Percentiles rank a stretch among this genome's conserved stretches.
Evolutionary conservation across 2,329 filamentous ascomycete genomes (phyloP).

Genomic region (Seiridium unicorne): DNA sequence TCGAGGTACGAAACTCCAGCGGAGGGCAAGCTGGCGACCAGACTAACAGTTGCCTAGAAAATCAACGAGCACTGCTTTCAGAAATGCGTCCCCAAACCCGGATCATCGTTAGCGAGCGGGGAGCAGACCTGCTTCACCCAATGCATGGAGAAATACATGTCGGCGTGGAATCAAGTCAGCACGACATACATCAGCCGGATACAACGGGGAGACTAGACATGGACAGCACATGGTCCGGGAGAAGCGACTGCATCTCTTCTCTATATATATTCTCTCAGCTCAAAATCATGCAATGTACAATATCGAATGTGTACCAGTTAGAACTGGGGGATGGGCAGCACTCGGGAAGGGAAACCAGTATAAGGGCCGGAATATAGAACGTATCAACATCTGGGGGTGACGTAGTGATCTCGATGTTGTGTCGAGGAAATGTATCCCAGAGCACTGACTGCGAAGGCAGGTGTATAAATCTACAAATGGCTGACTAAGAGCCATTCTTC

Average conservation of each 20-base stretch:
- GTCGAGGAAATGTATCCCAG: too few species aligned
- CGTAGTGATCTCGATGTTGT: too few species aligned
- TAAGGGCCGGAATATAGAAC: not conserved
- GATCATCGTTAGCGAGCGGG: conserved; percentile 61
- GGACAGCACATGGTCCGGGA: not conserved
- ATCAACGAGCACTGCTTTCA: conserved; percentile 81
- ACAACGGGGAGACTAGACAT: conserved; percentile 47
- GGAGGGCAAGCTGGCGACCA: not conserved
- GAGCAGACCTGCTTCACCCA: conserved; percentile 70
- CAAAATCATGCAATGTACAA: not conserved
- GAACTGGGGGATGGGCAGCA: not conserved
- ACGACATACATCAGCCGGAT: conserved; percentile 63
- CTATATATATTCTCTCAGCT: not conserved
- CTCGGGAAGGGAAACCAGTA: not conserved
- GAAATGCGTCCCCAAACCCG: conserved; percentile 71
- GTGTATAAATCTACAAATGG: not conserved
- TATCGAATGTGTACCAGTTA: conserved; percentile 1
- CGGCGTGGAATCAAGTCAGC: conserved; percentile 74
- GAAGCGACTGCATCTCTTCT: not conserved
- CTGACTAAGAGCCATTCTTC: conserved; percentile 32
- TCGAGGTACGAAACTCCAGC: conserved; percentile 53
- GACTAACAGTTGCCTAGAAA: conserved; percentile 50
- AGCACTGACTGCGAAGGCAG: not conserved
- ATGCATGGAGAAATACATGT: conserved; percentile 86
- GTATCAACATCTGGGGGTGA: not conserved